Evolutionary conservation across 192 early-diverging fungal genomes (phyloP).

Genomic region (Chytriomyces confervae): DNA sequence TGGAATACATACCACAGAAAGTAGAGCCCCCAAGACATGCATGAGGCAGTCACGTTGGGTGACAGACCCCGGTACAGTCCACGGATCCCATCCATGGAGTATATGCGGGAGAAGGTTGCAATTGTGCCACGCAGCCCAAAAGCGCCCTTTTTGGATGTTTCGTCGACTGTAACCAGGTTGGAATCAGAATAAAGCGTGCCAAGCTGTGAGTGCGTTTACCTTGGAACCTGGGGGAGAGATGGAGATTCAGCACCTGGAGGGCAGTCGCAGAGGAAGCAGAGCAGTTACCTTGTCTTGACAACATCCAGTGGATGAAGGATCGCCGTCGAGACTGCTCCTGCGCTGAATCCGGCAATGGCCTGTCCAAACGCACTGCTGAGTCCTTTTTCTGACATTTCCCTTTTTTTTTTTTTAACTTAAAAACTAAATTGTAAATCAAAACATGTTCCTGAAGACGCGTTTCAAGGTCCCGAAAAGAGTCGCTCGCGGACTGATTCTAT

Average conservation of each 20-base stretch:
- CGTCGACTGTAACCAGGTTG: constrained; percentile 33
- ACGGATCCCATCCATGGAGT: constrained; percentile 51
- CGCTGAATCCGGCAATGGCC: constrained; percentile 86
- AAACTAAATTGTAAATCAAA: neutral
- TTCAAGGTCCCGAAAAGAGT: neutral
- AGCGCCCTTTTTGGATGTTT: constrained; percentile 24
- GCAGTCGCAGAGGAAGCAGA: constrained; percentile 1
- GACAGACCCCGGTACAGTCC: constrained; percentile 91
- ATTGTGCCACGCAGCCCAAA: constrained; percentile 56
- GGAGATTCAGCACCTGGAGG: neutral
- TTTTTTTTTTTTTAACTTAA: neutral
- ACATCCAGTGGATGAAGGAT: constrained; percentile 86
- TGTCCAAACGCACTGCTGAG: constrained; percentile 64
- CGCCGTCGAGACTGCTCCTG: constrained; percentile 81
- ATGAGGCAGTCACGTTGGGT: constrained; percentile 90
- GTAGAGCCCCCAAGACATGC: constrained; percentile 95
- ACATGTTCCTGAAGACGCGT: neutral
- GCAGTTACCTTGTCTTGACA: constrained; percentile 69
- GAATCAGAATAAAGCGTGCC: neutral
- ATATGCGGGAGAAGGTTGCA: constrained; percentile 44
- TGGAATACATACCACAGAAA: constrained; percentile 81
- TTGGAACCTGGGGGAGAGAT: constrained; percentile 17
- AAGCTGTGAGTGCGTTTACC: neutral
- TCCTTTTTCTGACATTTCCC: neutral
- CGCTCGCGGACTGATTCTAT: neutral